Percentiles rank a stretch among this genome's conserved stretches.
These are phyloP conservation scores for Gynostemma pentaphyllum DNA, from an alignment of 306 rosid genomes.

Conservation along the genomic window DNA sequence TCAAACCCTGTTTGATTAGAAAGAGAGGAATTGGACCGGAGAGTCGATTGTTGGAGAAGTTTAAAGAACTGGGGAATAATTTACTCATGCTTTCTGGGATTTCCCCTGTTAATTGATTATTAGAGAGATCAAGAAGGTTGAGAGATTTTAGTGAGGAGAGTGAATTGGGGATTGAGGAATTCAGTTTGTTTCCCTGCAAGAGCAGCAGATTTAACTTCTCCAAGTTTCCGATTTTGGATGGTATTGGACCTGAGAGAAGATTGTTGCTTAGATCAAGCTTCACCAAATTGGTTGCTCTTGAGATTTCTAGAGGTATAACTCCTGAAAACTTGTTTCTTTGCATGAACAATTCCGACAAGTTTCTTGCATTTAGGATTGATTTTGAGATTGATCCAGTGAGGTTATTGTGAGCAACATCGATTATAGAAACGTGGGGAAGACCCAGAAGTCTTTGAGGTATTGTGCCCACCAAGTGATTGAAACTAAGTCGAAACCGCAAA, in stretches of 20 bases:
- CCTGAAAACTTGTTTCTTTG: slow-evolving; percentile 74
- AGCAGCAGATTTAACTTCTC: slow-evolving; percentile 60
- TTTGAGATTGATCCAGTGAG: slow-evolving; percentile 52
- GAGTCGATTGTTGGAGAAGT: slow-evolving; percentile 69
- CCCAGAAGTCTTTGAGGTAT: slow-evolving; percentile 59
- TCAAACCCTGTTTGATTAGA: slow-evolving; percentile 63
- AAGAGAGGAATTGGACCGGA: slow-evolving; percentile 78
- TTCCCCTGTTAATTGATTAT: slow-evolving; percentile 59
- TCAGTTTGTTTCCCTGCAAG: slow-evolving; percentile 68
- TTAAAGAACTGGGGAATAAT: slow-evolving; percentile 71
- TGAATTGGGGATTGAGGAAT: slow-evolving; percentile 61
- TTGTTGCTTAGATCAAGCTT: slow-evolving; percentile 85
- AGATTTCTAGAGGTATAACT: slow-evolving; percentile 50
- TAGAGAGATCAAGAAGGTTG: slow-evolving; percentile 90
- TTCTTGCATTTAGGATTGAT: slow-evolving; percentile 41
- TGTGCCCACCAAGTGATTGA: slow-evolving; percentile 56
- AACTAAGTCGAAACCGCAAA: slow-evolving; percentile 65
- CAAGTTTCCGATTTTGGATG: slow-evolving; percentile 58
- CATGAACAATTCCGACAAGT: slow-evolving; percentile 68
- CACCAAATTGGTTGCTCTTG: slow-evolving; percentile 53
- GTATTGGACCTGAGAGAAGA: slow-evolving; percentile 67
- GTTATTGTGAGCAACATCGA: slow-evolving; percentile 63
- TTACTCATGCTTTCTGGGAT: slow-evolving; percentile 73
- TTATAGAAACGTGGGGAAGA: slow-evolving; percentile 68
- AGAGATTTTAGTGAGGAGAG: slow-evolving; percentile 53